phyloP scores from a whole-genome alignment of 2,329 filamentous ascomycete species.

The Cytospora piceae region DNA sequence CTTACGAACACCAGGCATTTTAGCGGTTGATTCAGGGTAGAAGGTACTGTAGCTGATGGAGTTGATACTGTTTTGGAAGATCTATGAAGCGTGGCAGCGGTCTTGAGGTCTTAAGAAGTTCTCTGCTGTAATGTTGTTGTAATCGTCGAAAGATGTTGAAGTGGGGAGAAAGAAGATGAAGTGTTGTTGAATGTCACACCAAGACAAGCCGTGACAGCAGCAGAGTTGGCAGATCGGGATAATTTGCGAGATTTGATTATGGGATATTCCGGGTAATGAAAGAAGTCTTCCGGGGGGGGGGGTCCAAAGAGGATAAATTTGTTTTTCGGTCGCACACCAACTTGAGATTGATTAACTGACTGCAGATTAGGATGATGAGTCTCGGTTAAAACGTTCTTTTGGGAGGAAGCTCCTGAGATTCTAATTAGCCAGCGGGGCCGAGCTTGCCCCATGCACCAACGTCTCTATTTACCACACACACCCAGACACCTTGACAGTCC shows the following conservation, averaged over 20 bases:
- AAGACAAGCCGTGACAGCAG: conserved; percentile 24
- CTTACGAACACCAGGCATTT: conserved; percentile 59
- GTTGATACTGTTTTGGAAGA: conserved; percentile 2
- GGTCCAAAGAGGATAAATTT: background rate
- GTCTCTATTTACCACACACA: background rate
- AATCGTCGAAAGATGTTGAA: background rate
- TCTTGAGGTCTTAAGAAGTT: conserved; percentile 1
- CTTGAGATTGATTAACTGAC: conserved; percentile 8
- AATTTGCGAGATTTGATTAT: conserved; percentile 29
- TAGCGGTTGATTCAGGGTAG: conserved; percentile 36
- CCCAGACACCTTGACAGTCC: too few relatives aligned
- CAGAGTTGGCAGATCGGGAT: conserved; percentile 22
- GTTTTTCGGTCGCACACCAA: conserved; percentile 13
- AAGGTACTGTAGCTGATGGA: background rate
- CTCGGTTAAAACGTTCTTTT: conserved; percentile 16
- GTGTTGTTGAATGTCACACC: conserved; percentile 14
- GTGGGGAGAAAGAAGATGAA: conserved; percentile 8
- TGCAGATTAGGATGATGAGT: conserved; percentile 10
- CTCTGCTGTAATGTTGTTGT: conserved; percentile 3
- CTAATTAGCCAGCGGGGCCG: conserved; percentile 24
- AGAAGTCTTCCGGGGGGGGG: conserved; percentile 11
- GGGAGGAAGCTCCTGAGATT: conserved; percentile 12
- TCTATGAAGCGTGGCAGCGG: conserved; percentile 10
- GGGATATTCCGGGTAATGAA: conserved; percentile 26
- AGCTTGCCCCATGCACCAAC: conserved; percentile 11